Conservation (phyloP, 2,329 filamentous ascomycete species). For the Didymella pinodella region DNA sequence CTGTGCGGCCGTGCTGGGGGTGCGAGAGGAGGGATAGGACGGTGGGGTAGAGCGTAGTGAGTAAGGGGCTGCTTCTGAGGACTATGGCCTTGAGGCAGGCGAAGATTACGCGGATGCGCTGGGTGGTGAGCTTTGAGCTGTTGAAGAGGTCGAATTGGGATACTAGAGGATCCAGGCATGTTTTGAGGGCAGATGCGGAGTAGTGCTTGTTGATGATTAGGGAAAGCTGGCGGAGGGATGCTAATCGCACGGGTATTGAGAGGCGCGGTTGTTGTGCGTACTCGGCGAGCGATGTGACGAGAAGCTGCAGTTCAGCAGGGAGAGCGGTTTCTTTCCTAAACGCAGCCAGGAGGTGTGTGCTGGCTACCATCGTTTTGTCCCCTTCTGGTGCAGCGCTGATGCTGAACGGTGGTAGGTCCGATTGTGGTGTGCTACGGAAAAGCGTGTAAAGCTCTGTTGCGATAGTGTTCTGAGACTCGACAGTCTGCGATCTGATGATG, state of each 20-base stretch:
- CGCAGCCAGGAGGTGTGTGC: conserved; percentile 65
- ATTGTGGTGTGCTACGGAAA: conserved; percentile 51
- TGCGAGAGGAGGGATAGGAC: conserved; percentile 62
- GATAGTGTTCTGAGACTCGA: conserved; percentile 60
- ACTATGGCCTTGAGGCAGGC: conserved; percentile 68
- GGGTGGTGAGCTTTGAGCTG: conserved; percentile 44
- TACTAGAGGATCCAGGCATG: conserved; percentile 52
- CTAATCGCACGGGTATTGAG: conserved; percentile 41
- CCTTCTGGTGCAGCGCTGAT: conserved; percentile 41
- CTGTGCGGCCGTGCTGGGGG: conserved; percentile 57
- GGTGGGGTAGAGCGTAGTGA: conserved; percentile 52
- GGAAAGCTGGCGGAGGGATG: conserved; percentile 54
- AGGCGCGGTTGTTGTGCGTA: conserved; percentile 45
- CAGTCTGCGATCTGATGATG: conserved; percentile 63
- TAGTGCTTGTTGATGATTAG: conserved; percentile 60
- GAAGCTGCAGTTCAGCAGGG: conserved; percentile 41
- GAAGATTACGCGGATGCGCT: conserved; percentile 64
- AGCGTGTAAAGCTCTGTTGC: conserved; percentile 63
- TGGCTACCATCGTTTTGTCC: conserved; percentile 62
- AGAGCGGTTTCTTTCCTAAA: conserved; percentile 49
- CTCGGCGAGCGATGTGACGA: conserved; percentile 50
- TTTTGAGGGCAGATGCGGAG: conserved; percentile 50
- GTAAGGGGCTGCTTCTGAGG: conserved; percentile 60
- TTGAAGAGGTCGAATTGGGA: conserved; percentile 43
- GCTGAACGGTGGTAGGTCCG: conserved; percentile 45